Evolutionary conservation across 1,284 basidiomycete genomes (phyloP), one percentile per base, ranked within the genome.

Genomic region (Polyporus tsugae): DNA sequence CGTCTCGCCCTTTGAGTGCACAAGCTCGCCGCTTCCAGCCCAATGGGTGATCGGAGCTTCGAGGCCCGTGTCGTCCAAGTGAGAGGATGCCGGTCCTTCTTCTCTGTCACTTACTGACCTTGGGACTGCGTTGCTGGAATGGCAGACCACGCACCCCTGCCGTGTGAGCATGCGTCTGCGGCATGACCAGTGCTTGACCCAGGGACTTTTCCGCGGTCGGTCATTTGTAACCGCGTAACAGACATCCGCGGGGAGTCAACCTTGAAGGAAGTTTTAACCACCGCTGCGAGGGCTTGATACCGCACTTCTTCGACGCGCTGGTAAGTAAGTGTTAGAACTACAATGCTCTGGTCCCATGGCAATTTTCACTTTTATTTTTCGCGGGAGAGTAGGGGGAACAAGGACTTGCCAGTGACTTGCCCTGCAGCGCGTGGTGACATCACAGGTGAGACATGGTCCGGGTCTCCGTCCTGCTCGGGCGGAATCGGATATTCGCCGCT

Each of bases 21-120:
- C 44, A 46, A 53, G 15, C 52, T 53, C 52, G 29, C 52, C 52
- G 25, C 17, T 55, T 33, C 52, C 52, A 33, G 15, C 52, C 52
- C 13, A 22, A 6, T 19, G 15, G 11, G 52, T 25, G 52, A 35
- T 35, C 52, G 52, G 52, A 25, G 29, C 52, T 19, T 55, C 52
- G 33, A 29, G 29, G 33, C 52, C 29, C 46, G 46, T 55, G 52
- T 6, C 22, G 46, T 6, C 52, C 17, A 11, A 13, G 2, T 19
- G 29, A 33, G 52, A 55, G 29, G 46, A 49, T 49, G 46, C 46
- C 46, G 46, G 22, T 2, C 22, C 46, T 25, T 49, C 46, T 22
- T 25, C 46, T 49, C 46, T 29, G 29, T 29, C 29, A 29, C 29
- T 29, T 29, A 29, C 22, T 49, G 4, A 13, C n/a, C 9, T 25